These are phyloP conservation scores for Fusarium oxysporum DNA, from an alignment of 2,329 filamentous ascomycete species.

Conservation along the genomic window DNA sequence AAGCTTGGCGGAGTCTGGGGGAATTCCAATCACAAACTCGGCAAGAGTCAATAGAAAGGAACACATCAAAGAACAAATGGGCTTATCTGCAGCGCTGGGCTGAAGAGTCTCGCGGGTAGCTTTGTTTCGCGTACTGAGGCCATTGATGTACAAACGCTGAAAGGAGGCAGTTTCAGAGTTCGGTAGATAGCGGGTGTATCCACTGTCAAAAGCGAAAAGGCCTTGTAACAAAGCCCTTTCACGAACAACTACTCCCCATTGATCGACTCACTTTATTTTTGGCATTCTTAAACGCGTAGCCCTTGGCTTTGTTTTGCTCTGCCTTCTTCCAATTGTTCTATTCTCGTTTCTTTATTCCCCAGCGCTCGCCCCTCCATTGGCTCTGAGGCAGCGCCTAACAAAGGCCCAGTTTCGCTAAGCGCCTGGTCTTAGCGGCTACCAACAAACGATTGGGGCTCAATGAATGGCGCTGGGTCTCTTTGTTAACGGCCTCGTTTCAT, in stretches of 20 bases:
- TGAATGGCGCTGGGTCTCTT: constrained; percentile 20
- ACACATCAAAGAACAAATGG: rapidly evolving
- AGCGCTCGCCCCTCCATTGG: constrained; percentile 8
- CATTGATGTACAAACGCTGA: not conserved
- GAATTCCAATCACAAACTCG: not conserved
- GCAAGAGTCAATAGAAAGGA: rapidly evolving
- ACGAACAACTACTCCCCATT: not conserved
- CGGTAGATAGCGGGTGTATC: not conserved
- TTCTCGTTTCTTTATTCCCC: constrained; percentile 26
- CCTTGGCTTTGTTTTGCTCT: not conserved
- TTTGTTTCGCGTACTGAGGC: not conserved
- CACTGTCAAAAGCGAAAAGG: not conserved
- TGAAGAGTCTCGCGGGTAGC: not conserved
- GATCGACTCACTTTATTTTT: constrained; percentile 2
- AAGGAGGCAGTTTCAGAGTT: not conserved
- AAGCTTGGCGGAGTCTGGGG: not conserved
- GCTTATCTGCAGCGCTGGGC: rapidly evolving
- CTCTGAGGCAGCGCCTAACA: constrained; percentile 20
- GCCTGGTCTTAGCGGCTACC: constrained; percentile 30
- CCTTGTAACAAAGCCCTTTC: not conserved
- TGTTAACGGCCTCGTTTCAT: constrained; percentile 17
- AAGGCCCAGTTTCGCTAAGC: constrained; percentile 42
- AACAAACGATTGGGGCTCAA: constrained; percentile 38
- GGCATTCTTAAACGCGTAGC: not conserved
- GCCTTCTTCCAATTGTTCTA: constrained; percentile 13